Evolutionary conservation across 2,329 filamentous ascomycete species (phyloP), one percentile per base, ranked within the genome.

Genomic region (Monosporascus sp.): DNA sequence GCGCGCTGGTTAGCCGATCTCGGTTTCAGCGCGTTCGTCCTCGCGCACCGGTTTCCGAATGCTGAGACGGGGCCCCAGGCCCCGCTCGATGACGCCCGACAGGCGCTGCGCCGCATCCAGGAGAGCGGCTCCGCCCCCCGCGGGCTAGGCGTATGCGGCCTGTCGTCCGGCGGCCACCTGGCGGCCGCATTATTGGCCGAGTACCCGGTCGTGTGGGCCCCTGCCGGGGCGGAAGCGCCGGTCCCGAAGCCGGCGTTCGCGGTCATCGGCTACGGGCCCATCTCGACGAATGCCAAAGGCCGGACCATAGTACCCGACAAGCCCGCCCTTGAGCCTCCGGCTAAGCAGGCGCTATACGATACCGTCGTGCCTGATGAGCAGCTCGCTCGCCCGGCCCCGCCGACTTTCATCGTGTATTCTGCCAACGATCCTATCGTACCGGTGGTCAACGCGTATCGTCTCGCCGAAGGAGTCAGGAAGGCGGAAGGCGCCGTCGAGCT

Each of bases 241-340:
- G 51, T 59, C 7, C 60, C 60, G 19, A 51, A 56, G 5, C 48
- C 52, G 0, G 52, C 49, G 3, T 62, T 62, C 11, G 58, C 55
- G 1, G 57, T 61, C 34, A 56, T 62, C n/a, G 59, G 60, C 11
- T 61, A 62, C 50, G 60, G 56, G 7, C 60, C 60, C n/a, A 62
- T 62, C 19, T 62, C 59, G 1, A 61, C 60, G 5, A 62, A 62
- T 27, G 60, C 60, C 11, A 49, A 43, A 27, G 58, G 60, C 6
- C 55, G 56, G 17, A 61, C 58, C 16, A 52, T 62, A 37, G 44
- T 62, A 9, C 50, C 56, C 1, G 46, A 58, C 43, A 62, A 62
- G 50, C 47, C 60, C 4, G 48, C 58, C 7, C 52, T 61, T 36
- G 55, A 54, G n/a, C 60, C 60, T 34, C 58, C 59, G n/a, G 60